phyloP scores from a whole-genome alignment of 2,329 filamentous ascomycete species.

The Rugonectria rugulosa region DNA sequence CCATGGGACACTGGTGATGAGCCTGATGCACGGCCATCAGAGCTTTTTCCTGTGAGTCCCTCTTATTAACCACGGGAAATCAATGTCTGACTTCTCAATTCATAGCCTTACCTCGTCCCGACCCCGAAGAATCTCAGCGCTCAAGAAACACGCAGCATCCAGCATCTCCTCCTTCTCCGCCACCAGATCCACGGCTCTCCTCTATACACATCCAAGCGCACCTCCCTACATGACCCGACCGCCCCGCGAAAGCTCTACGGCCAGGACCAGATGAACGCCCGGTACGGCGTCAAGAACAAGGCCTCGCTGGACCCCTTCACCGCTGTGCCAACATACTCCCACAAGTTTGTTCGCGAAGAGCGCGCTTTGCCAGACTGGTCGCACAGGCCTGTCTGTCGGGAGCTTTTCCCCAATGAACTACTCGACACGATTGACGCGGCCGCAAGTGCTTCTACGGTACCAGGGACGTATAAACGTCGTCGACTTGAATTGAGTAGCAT shows the following conservation, averaged over 20 bases:
- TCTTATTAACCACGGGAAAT: not conserved
- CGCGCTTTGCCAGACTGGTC: slow-evolving; percentile 63
- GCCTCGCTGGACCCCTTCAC: slow-evolving; percentile 65
- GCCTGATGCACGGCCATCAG: slow-evolving; percentile 64
- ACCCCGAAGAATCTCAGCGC: slow-evolving; percentile 51
- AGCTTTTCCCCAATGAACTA: slow-evolving; percentile 65
- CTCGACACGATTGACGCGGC: slow-evolving; percentile 61
- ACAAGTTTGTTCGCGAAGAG: slow-evolving; percentile 60
- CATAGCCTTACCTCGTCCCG: slow-evolving; percentile 59
- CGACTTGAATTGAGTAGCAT: slow-evolving; percentile 55
- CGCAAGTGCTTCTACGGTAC: slow-evolving; percentile 40
- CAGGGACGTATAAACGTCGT: slow-evolving; percentile 51
- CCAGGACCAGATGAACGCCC: slow-evolving; percentile 65
- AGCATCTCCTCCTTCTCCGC: slow-evolving; percentile 62
- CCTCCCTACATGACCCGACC: slow-evolving; percentile 49
- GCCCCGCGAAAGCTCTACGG: slow-evolving; percentile 57
- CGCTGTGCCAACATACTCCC: slow-evolving; percentile 65
- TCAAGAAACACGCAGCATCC: slow-evolving; percentile 56
- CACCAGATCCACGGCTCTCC: slow-evolving; percentile 63
- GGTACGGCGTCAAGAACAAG: slow-evolving; percentile 62
- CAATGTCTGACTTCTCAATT: slow-evolving; percentile 11
- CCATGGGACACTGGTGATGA: slow-evolving; percentile 63
- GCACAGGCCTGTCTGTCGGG: slow-evolving; percentile 56
- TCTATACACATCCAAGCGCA: slow-evolving; percentile 64
- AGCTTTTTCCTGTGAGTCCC: slow-evolving; percentile 62